phyloP scores from a whole-genome alignment of 2,329 filamentous ascomycete species.

The Aspergillus costaricaensis region DNA sequence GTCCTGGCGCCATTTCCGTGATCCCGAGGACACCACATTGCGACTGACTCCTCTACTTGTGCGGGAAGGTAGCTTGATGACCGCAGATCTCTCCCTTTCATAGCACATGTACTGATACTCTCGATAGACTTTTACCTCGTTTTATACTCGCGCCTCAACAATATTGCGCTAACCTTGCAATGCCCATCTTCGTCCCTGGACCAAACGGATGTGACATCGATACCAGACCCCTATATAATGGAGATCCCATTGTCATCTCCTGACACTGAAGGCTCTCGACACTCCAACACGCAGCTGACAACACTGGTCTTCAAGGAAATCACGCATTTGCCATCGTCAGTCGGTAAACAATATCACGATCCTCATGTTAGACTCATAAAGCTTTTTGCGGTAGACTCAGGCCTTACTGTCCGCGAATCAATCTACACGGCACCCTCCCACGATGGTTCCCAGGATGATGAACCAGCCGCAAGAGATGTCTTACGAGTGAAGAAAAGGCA shows the following conservation, averaged over 20 bases:
- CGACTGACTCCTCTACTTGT: slow-evolving; percentile 38
- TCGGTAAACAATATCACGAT: slow-evolving; percentile 21
- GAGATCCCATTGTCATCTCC: slow-evolving; percentile 27
- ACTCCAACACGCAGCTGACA: slow-evolving; percentile 25
- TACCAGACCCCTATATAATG: slow-evolving; percentile 39
- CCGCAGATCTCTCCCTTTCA: neutral
- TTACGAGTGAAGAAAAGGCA: slow-evolving; percentile 27
- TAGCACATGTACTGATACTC: slow-evolving; percentile 12
- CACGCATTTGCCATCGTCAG: slow-evolving; percentile 22
- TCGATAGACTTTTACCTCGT: slow-evolving; percentile 40
- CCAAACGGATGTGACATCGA: slow-evolving; percentile 22
- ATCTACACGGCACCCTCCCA: slow-evolving; percentile 28
- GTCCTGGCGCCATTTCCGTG: slow-evolving; percentile 57
- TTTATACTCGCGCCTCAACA: slow-evolving; percentile 43
- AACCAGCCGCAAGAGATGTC: slow-evolving; percentile 20
- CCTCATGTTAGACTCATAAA: slow-evolving; percentile 35
- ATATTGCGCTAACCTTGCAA: slow-evolving; percentile 36
- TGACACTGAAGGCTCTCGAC: slow-evolving; percentile 11
- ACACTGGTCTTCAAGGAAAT: slow-evolving; percentile 39
- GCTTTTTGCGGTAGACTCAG: slow-evolving; percentile 37
- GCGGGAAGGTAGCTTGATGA: slow-evolving; percentile 32
- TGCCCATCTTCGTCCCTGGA: slow-evolving; percentile 29
- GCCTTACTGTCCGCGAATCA: slow-evolving; percentile 38
- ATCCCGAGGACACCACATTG: slow-evolving; percentile 55
- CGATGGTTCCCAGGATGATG: slow-evolving; percentile 15